Evolutionary conservation across 306 rosid species (phyloP).

Genomic region (Prunus kanzakura): DNA sequence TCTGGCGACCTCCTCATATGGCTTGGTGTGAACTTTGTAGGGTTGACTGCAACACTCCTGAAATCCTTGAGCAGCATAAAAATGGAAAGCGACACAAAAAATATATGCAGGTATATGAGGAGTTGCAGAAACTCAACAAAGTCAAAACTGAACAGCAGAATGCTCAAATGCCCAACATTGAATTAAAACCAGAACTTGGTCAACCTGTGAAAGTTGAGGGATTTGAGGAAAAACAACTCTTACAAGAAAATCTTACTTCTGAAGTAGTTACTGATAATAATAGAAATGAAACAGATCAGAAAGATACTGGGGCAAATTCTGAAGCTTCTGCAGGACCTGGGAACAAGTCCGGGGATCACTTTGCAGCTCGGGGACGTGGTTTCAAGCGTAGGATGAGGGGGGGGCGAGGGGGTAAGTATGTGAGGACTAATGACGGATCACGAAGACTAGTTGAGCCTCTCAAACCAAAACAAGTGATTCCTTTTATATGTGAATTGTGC

Average conservation of each 20-base stretch:
- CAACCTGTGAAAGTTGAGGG: slow-evolving; percentile 45
- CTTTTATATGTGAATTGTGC: slow-evolving; percentile 68
- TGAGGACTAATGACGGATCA: slow-evolving; percentile 51
- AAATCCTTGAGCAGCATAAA: slow-evolving; percentile 76
- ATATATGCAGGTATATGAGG: slow-evolving; percentile 57
- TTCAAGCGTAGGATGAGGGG: slow-evolving; percentile 66
- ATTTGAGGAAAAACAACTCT: slow-evolving; percentile 32
- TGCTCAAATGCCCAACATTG: slow-evolving; percentile 46
- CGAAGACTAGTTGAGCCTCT: slow-evolving; percentile 46
- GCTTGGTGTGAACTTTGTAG: slow-evolving; percentile 81
- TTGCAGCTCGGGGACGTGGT: slow-evolving; percentile 51
- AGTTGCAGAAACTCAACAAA: slow-evolving; percentile 55
- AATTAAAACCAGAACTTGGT: slow-evolving; percentile 39
- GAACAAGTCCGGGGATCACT: slow-evolving; percentile 29
- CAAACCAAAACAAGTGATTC: slow-evolving; percentile 36
- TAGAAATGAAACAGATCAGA: slow-evolving; percentile 43
- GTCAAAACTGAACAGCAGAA: slow-evolving; percentile 45
- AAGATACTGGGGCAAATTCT: slow-evolving; percentile 32
- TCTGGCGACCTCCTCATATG: slow-evolving; percentile 37
- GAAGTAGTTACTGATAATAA: slow-evolving; percentile 34
- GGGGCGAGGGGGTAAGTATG: slow-evolving; percentile 48
- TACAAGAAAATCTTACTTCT: slow-evolving; percentile 29
- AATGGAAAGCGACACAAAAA: slow-evolving; percentile 80
- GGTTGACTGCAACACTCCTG: slow-evolving; percentile 76
- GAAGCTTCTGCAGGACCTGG: slow-evolving; percentile 42